Evolutionary conservation across 345 rosid genomes (phyloP), one percentile per base, ranked within the genome.

Genomic region (Gossypium mustelinum): DNA sequence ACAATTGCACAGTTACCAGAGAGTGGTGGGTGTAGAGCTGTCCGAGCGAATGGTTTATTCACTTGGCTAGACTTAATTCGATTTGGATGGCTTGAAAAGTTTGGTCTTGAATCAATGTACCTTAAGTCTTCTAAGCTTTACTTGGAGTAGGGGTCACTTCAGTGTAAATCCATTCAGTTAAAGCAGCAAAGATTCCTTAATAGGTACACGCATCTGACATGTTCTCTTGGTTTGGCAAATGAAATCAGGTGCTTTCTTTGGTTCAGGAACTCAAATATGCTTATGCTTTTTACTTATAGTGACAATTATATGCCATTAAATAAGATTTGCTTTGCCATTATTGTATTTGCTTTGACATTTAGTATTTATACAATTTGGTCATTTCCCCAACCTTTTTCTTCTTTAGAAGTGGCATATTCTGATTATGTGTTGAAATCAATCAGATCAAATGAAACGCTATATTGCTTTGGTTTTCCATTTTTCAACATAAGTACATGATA

Each of bases 41-140:
- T 85, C 97, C 0, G 86, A 88, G 86, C 86, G 86, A 75, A 89
- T 89, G 86, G 88, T 88, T 18, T 88, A 89, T 84, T 79, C 82
- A 25, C 86, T 91, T 67, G 83, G 80, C 71, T 91, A 79, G 84
- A 60, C 3, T 72, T 8, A 50, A 25, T 61, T 62, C 39, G 9
- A n/a, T 34, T 34, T 34, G 7, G 14, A 44, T 16, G 22, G 17
- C 44, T 14, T 16, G 25, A 66, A 4, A 50, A 50, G 29, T 25
- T 14, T 12, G 34, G 14, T 25, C 43, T 68, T 3, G 24, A 50
- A 24, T 47, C 56, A 47, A 47, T 68, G 39, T 68, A 22, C 72
- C 41, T 48, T 47, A 13, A 24, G 41, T 13, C 71, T 22, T 67
- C 55, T 51, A 14, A 68, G 41, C 44, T 25, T 41, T 58, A 22